Evolutionary conservation across 2,329 filamentous ascomycete genomes (phyloP).

Genomic region (Cordyceps militaris): DNA sequence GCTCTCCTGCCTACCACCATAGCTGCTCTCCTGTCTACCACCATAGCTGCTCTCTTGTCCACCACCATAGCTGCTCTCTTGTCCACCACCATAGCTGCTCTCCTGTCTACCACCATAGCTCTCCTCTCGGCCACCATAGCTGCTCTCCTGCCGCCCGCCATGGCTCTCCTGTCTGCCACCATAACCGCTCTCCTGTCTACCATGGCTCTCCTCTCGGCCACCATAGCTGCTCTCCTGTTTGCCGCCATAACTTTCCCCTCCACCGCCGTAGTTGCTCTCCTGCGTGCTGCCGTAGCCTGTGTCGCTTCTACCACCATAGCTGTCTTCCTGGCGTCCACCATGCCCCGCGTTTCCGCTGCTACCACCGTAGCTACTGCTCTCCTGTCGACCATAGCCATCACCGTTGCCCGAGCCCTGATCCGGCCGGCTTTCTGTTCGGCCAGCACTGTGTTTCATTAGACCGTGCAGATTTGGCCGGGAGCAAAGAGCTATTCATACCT

Average conservation of each 20-base stretch:
- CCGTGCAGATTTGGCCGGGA: neutral
- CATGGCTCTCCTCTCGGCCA: conserved; percentile 9
- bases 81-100: conserved; percentile 21
- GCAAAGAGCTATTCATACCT: conserved; percentile 39
- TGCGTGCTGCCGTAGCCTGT: conserved; percentile 19
- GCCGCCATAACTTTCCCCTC: conserved; percentile 16
- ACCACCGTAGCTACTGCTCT: conserved; percentile 4
- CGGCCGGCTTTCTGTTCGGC: conserved; percentile 2
- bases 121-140: conserved; percentile 4
- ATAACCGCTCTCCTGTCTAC: conserved; percentile 15
- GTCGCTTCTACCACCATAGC: conserved; percentile 15
- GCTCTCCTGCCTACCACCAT: neutral
- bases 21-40: neutral
- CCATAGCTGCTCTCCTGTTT: conserved; percentile 9
- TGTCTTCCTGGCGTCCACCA: conserved; percentile 14
- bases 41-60: conserved; percentile 10
- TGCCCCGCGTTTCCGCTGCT: conserved; percentile 10
- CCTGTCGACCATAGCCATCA: conserved; percentile 2
- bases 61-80: conserved; percentile 19
- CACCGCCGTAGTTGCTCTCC: conserved; percentile 6
- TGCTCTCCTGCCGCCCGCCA: conserved; percentile 17
- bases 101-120: conserved; percentile 20
- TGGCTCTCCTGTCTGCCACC: conserved; percentile 16
- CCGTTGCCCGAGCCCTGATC: conserved; percentile 4
- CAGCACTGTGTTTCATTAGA: conserved; percentile 1